phyloP scores from a whole-genome alignment of 192 early-diverging fungal genomes.

The Coemansia furcata region DNA sequence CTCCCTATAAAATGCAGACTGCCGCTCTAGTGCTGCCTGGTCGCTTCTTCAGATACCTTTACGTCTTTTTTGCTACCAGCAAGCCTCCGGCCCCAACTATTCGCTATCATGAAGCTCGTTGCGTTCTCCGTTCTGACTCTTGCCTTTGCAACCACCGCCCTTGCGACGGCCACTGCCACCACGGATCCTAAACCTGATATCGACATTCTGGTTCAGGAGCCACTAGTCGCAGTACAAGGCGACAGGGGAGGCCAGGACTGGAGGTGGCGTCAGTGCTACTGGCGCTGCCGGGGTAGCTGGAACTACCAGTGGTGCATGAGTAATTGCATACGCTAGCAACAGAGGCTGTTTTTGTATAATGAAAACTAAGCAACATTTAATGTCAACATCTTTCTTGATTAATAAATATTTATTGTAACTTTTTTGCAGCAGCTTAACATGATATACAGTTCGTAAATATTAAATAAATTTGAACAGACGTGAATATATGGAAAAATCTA shows the following conservation, averaged over 20 bases:
- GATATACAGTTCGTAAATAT: not conserved
- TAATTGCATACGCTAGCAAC: not conserved
- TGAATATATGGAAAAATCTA: not conserved
- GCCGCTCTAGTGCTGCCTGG: not conserved
- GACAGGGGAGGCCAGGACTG: not conserved
- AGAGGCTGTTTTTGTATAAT: not conserved
- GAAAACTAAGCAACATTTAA: not conserved
- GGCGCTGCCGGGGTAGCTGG: not conserved
- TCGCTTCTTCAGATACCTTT: not conserved
- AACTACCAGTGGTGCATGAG: conserved; percentile 14
- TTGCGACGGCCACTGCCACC: not conserved
- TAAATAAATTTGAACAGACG: not conserved
- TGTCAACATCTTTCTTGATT: not conserved
- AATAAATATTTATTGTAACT: not conserved
- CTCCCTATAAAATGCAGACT: not conserved
- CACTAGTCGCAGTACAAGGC: not conserved
- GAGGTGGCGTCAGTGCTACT: not conserved
- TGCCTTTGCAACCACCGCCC: not conserved
- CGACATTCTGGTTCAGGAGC: not conserved
- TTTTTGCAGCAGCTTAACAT: not conserved
- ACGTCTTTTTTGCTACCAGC: not conserved
- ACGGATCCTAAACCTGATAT: not conserved
- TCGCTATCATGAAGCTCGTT: not conserved
- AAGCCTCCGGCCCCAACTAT: not conserved
- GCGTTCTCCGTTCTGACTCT: not conserved